These are phyloP conservation scores for Fraxinus sp. DNA, from an alignment of 305 asterid species.

Conservation along the genomic window DNA sequence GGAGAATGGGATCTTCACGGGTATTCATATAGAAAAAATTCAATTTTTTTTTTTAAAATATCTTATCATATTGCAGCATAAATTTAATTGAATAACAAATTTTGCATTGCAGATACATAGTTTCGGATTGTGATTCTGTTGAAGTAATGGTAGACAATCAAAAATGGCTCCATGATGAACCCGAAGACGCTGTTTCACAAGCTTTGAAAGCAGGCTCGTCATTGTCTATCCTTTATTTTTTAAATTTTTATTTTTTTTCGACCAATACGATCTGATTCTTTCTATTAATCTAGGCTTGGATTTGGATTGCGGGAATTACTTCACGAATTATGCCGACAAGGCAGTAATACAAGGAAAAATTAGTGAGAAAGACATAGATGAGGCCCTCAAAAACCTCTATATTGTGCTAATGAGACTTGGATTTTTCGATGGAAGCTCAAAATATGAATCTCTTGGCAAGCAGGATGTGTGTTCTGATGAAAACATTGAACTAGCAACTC, in stretches of 20 bases:
- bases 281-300: conserved; percentile 34
- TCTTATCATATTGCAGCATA: background rate
- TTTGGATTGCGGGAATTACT: conserved; percentile 40
- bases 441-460: conserved; percentile 27
- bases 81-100: background rate
- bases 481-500: conserved; percentile 35
- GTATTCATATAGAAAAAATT: conserved; percentile 6
- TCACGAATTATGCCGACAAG: conserved; percentile 23
- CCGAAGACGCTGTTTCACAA: conserved; percentile 42
- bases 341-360: conserved; percentile 39
- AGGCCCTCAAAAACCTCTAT: conserved; percentile 31
- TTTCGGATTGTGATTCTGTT: conserved; percentile 43
- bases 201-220: conserved; percentile 36
- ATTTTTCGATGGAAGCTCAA: conserved; percentile 39
- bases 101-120: conserved; percentile 29
- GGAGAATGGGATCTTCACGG: conserved; percentile 48
- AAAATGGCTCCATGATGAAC: conserved; percentile 28
- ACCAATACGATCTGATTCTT: background rate
- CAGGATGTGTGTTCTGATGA: conserved; percentile 30
- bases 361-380: conserved; percentile 33
- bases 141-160: conserved; percentile 35
- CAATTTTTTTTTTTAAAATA: background rate
- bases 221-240: background rate
- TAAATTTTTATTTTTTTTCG: background rate
- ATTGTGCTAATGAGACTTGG: conserved; percentile 41